phyloP scores from a whole-genome alignment of 2,329 filamentous ascomycete species.

The Sphaerulina vaccinii region DNA sequence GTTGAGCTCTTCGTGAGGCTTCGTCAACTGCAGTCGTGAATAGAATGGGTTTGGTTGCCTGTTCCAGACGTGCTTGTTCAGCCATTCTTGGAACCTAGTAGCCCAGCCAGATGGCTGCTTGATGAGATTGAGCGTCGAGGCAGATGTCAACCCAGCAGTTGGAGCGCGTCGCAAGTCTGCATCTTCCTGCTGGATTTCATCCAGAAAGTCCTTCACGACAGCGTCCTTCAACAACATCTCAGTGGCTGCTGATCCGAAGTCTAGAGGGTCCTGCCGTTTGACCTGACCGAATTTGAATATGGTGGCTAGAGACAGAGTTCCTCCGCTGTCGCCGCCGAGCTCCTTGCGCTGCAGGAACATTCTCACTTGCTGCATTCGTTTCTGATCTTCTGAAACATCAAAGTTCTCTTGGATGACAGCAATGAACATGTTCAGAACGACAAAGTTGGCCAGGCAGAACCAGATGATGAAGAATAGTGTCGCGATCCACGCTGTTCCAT shows the following conservation, averaged over 20 bases:
- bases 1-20: slow-evolving; percentile 74
- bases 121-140: slow-evolving; percentile 19
- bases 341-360: slow-evolving; percentile 92
- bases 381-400: slow-evolving; percentile 97
- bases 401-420: slow-evolving; percentile 99
- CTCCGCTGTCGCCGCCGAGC: slow-evolving; percentile 63
- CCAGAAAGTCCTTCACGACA: slow-evolving; percentile 90
- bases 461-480: slow-evolving; percentile 88
- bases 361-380: slow-evolving; percentile 92
- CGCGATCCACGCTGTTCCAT: slow-evolving; percentile 84
- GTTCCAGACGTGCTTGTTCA: slow-evolving; percentile 33
- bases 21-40: slow-evolving; percentile 69
- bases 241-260: slow-evolving; percentile 86
- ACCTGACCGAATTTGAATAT: slow-evolving; percentile 64
- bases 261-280: slow-evolving; percentile 74
- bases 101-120: slow-evolving; percentile 27
- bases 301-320: slow-evolving; percentile 69
- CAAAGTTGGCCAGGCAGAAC: slow-evolving; percentile 94
- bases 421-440: slow-evolving; percentile 99
- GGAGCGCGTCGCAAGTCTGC: slow-evolving; percentile 21
- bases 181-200: slow-evolving; percentile 56
- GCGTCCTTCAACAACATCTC: slow-evolving; percentile 97
- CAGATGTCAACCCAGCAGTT: slow-evolving; percentile 18
- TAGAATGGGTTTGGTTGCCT: slow-evolving; percentile 93
- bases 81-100: slow-evolving; percentile 25